Evolutionary conservation across 768 basidiomycete genomes (phyloP).

Genomic region (Rhizopogon rudus): DNA sequence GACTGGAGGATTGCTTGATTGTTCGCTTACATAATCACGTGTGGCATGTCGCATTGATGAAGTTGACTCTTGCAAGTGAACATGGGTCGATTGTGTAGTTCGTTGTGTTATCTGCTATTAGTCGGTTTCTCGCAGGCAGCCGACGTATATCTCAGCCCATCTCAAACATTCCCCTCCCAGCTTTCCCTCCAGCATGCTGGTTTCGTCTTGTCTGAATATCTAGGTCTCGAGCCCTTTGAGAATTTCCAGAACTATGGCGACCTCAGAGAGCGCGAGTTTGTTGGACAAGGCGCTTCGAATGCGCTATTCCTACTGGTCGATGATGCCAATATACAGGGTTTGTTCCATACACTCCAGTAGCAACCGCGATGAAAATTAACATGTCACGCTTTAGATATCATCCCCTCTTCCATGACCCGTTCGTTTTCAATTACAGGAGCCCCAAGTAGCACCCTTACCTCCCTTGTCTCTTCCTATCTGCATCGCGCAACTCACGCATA

Average conservation of each 20-base stretch:
- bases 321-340: conserved; percentile 52
- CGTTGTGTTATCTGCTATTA: conserved; percentile 23
- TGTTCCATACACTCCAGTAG: conserved; percentile 8
- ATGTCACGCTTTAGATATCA: conserved; percentile 36
- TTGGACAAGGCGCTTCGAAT: conserved; percentile 49
- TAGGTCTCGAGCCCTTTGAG: conserved; percentile 68
- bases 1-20: too few species aligned
- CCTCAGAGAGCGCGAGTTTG: conserved; percentile 40
- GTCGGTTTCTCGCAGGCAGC: conserved; percentile 43
- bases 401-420: conserved; percentile 47
- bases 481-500: conserved; percentile 56
- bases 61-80: conserved; percentile 19
- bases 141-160: conserved; percentile 56
- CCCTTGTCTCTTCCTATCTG: conserved; percentile 53
- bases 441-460: conserved; percentile 33
- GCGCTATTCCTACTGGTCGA: conserved; percentile 53
- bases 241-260: conserved; percentile 34
- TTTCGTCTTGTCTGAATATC: conserved; percentile 59
- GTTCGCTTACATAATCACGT: too few species aligned
- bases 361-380: not conserved
- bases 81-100: conserved; percentile 13
- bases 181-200: conserved; percentile 52
- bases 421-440: conserved; percentile 39
- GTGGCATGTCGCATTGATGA: not conserved
- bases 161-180: conserved; percentile 29